Base-by-base conservation (phyloP, 768 basidiomycete genomes). In the Clitopilus passeckerianus region DNA sequence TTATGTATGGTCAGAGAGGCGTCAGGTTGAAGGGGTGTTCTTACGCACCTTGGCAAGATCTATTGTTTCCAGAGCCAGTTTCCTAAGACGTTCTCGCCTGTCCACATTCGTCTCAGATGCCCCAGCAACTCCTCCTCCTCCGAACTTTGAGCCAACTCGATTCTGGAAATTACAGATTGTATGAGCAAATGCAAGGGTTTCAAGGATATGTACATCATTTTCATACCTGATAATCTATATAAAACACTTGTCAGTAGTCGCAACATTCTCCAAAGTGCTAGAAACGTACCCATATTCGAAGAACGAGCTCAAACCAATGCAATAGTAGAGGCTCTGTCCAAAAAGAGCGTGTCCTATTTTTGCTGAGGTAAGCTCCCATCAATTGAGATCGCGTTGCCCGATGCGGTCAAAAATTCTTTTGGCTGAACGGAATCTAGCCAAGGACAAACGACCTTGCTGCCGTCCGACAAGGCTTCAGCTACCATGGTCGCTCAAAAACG, bases 41-140 rank as follows among this genome's bases (percentile, higher is more conserved):
- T 1, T 23, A 65, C 81, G 61, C 65, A 91, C 96, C 80, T 98
- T 98, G 37, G 96, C 95, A 57, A 98, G 83, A 73, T 99, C 97
- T 67, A 99, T 98, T 0, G 96, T 98, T 76, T 98, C 95, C 60
- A 98, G 77, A 1, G 95, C 95, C 52, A 99, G 87, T 77, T 98
- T 98, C 60, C 95, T 78, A 44, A 98, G 80, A 56, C 96, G 89
- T 72, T 99, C 97, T 59, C 96, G 82, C 62, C 97, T 80, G 78
- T 98, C 96, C 16, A 99, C 89, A 70, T 98, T 97, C 34, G 89
- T 89, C 77, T 98, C 97, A 22, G 90, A 93, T 12, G 91, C 93
- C 33, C 96, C 93, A 41, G 96, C 95, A 57, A 95, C 92, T 78
- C 94, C 95, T 70, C 94, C 95, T 52, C 95, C 93, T 61, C 95